Evolutionary conservation across 352 stramenopile genomes (phyloP).

Genomic region (Saprolegnia parasitica): DNA sequence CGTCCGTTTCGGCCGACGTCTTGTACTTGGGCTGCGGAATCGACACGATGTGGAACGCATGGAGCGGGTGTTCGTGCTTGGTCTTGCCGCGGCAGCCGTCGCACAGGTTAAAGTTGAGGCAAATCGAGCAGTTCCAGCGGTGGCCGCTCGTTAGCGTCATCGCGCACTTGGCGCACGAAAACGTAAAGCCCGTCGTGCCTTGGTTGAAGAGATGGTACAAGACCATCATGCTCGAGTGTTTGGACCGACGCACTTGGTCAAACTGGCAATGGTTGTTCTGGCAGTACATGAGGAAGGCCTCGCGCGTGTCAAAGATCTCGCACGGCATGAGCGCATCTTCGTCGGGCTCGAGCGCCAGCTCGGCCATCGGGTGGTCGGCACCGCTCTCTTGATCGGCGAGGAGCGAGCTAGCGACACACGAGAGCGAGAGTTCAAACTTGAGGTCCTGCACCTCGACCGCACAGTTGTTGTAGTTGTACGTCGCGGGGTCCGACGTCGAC

Average conservation of each 20-base stretch:
- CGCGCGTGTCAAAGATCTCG: conserved; percentile 93
- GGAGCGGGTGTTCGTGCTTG: conserved; percentile 89
- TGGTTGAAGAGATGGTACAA: conserved; percentile 88
- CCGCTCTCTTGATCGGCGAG: conserved; percentile 40
- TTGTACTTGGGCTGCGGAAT: conserved; percentile 52
- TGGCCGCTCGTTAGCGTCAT: conserved; percentile 93
- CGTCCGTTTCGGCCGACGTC: conserved; percentile 26
- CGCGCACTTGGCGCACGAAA: conserved; percentile 93
- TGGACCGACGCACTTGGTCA: conserved; percentile 73
- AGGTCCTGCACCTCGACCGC: conserved; percentile 63
- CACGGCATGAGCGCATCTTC: conserved; percentile 95
- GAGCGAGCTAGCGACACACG: conserved; percentile 40
- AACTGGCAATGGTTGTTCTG: conserved; percentile 86
- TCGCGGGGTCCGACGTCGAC: neutral
- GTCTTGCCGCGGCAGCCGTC: conserved; percentile 91
- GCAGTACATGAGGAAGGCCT: conserved; percentile 87
- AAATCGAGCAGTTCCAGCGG: conserved; percentile 95
- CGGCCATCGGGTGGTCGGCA: conserved; percentile 30
- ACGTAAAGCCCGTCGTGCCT: conserved; percentile 96
- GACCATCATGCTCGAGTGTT: conserved; percentile 84
- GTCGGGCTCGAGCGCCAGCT: conserved; percentile 36
- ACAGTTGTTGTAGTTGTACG: conserved; percentile 40
- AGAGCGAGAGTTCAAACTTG: conserved; percentile 59
- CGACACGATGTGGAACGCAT: conserved; percentile 89
- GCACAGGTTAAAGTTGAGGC: conserved; percentile 94